Percentiles rank a stretch among this genome's conserved stretches.
Evolutionary conservation across 73 alveolate species (phyloP).

Genomic region (Paramecium octaurelia): DNA sequence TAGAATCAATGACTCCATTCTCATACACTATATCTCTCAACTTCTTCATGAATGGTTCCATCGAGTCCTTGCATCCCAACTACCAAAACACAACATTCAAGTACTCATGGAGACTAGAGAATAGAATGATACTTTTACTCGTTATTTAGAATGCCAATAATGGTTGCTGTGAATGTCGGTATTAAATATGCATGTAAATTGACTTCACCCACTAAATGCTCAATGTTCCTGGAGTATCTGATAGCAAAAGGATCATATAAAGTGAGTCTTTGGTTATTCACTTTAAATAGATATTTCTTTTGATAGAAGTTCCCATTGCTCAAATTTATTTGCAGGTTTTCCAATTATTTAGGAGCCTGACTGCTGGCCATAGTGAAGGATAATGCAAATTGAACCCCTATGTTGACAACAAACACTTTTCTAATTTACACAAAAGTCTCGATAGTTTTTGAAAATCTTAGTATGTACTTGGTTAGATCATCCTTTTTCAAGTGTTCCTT

Average conservation of each 20-base stretch:
- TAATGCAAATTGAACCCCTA: background rate
- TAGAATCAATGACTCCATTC: background rate
- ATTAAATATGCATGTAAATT: background rate
- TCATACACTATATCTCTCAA: background rate
- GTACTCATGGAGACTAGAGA: background rate
- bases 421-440: background rate
- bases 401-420: background rate
- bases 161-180: constrained; percentile 20
- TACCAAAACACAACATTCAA: background rate
- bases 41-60: background rate
- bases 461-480: background rate
- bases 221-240: constrained; percentile 20
- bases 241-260: constrained; percentile 29
- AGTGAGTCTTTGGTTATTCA: background rate
- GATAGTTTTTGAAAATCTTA: constrained; percentile 13
- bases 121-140: background rate
- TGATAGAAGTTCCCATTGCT: background rate
- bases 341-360: background rate
- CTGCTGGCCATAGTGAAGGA: background rate
- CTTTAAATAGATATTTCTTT: background rate
- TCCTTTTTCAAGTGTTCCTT: background rate
- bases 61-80: background rate
- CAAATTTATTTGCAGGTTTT: background rate
- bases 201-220: background rate
- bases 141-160: background rate